Evolutionary conservation across 306 rosid genomes (phyloP), one percentile per base, ranked within the genome.

Genomic region (Begonia masoniana): DNA sequence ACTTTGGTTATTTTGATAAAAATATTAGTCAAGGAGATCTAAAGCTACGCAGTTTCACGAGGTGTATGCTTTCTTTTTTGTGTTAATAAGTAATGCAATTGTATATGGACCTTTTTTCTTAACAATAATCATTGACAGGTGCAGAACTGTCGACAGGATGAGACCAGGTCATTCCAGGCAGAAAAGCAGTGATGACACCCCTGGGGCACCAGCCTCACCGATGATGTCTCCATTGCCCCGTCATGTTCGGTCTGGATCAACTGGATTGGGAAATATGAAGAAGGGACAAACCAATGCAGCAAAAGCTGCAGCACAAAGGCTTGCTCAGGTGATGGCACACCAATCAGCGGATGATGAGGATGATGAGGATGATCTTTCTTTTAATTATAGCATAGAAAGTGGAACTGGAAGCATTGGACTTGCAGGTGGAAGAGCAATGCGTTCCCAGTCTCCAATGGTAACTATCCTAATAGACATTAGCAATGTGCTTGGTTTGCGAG

Each of bases 251-350:
- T 19, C 70, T 7, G 84, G 55, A 31, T 83, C 94, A 26, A 15
- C 59, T 0, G 91, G 94, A 49, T 10, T 74, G 67, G 49, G 46
- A 0, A 73, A 57, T 35, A 41, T 63, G 19, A 74, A 78, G 74
- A 83, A 82, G 74, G 69, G 78, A 4, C 94, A 74, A 82, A 87
- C 75, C 67, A 65, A 2, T 16, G 80, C 87, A 12, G 71, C 92
- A 7, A 84, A 83, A 74, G 96, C 99, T 7, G 96, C 99, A 1
- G 99, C 99, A 1, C 94, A 86, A 58, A 79, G 96, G 71, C 94
- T 91, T n/a, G 99, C 94, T n/a, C 87, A 81, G 62, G 96, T 83
- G 41, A 91, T 91, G 99, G 76, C 99, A 52, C 62, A 73, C 58
- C 79, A 80, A 19, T 10, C 68, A 2, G 71, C 61, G 7, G 78